Percentiles rank a stretch among this genome's conserved stretches.
Evolutionary conservation across 2,329 filamentous ascomycete genomes (phyloP).

Genomic region (Shiraia sp.): DNA sequence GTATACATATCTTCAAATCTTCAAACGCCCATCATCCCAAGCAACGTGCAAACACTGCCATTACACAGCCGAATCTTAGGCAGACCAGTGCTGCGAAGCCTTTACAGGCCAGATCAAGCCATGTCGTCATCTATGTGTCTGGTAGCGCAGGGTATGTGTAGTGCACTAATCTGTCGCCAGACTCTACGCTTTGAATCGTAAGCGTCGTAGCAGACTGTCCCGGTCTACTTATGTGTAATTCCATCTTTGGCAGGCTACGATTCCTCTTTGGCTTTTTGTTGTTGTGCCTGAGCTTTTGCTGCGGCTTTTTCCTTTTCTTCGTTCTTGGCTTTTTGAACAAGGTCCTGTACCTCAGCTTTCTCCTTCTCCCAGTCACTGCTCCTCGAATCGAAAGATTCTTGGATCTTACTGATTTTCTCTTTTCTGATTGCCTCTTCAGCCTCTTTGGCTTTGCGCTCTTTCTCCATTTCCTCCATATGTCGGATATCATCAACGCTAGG

Average conservation of each 20-base stretch:
- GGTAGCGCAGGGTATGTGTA: slow-evolving; percentile 45
- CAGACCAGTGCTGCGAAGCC: not conserved
- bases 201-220: slow-evolving; percentile 24
- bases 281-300: slow-evolving; percentile 41
- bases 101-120: slow-evolving; percentile 2
- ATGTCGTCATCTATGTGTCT: not conserved
- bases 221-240: slow-evolving; percentile 18
- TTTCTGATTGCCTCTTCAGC: slow-evolving; percentile 75
- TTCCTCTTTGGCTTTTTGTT: slow-evolving; percentile 63
- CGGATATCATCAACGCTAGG: slow-evolving; percentile 96
- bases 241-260: slow-evolving; percentile 45
- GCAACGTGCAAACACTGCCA: slow-evolving; percentile 11
- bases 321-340: slow-evolving; percentile 61
- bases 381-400: slow-evolving; percentile 77
- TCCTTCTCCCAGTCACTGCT: slow-evolving; percentile 87
- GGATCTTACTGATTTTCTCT: slow-evolving; percentile 75
- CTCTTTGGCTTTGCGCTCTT: slow-evolving; percentile 78
- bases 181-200: slow-evolving; percentile 19
- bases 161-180: slow-evolving; percentile 48
- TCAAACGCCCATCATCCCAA: slow-evolving; percentile 22
- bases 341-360: slow-evolving; percentile 74
- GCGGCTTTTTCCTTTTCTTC: slow-evolving; percentile 42
- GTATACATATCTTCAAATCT: slow-evolving; percentile 31
- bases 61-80: slow-evolving; percentile 16
- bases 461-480: slow-evolving; percentile 99